phyloP scores from a whole-genome alignment of 1,139 yeast genomes.

The Taphrina sp. region DNA sequence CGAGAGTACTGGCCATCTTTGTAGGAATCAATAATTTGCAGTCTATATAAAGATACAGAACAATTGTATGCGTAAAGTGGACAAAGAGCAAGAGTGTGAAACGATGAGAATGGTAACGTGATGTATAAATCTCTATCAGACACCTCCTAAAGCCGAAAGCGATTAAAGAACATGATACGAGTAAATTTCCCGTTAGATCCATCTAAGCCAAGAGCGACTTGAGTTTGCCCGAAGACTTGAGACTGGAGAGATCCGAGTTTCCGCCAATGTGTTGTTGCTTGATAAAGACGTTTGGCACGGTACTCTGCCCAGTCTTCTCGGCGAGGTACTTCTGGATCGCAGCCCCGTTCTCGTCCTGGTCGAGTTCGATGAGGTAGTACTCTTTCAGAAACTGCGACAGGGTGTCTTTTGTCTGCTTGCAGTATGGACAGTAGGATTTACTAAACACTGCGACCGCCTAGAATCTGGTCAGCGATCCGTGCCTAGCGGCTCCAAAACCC shows the following conservation, averaged over 20 bases:
- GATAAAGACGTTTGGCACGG: constrained; percentile 92
- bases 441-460: constrained; percentile 69
- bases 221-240: constrained; percentile 50
- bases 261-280: constrained; percentile 94
- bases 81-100: no score
- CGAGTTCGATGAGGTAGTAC: constrained; percentile 66
- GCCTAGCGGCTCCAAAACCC: background rate
- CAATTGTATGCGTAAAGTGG: no score
- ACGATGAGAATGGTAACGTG: no score
- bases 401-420: constrained; percentile 62
- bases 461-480: background rate
- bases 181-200: no score
- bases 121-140: no score
- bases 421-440: constrained; percentile 66
- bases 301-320: constrained; percentile 81
- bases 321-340: constrained; percentile 75
- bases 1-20: no score
- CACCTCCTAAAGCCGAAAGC: no score
- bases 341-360: constrained; percentile 51
- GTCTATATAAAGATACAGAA: no score
- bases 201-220: constrained; percentile 43
- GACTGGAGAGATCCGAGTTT: constrained; percentile 71
- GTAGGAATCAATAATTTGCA: no score
- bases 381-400: constrained; percentile 53
- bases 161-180: no score